Evolutionary conservation across 805 yeast species (phyloP).

Genomic region (Clavispora asparagi): DNA sequence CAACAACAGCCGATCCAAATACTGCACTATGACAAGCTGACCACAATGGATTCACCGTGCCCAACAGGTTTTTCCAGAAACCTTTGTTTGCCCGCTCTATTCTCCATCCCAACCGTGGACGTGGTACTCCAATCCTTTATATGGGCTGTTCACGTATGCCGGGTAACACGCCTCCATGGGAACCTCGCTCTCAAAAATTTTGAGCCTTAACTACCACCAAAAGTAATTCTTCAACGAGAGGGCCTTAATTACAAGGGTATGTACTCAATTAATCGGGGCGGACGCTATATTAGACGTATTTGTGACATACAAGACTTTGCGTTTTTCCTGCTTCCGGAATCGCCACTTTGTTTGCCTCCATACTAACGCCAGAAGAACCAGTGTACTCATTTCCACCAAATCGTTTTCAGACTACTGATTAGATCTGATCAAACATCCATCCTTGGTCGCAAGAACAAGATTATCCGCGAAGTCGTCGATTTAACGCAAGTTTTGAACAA

Average conservation of each 20-base stretch:
- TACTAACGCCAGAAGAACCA: not conserved
- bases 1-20: no score
- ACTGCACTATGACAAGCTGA: no score
- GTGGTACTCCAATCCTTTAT: not conserved
- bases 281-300: not conserved
- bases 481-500: not conserved
- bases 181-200: slow-evolving; percentile 3
- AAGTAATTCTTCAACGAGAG: not conserved
- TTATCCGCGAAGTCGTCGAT: slow-evolving; percentile 1
- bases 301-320: not conserved
- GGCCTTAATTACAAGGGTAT: not conserved
- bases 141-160: not conserved
- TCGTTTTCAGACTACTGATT: slow-evolving; percentile 33
- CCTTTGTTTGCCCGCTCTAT: no score
- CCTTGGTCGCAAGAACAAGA: not conserved
- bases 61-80: no score
- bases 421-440: slow-evolving; percentile 21
- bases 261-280: not conserved
- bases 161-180: slow-evolving; percentile 2
- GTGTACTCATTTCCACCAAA: not conserved
- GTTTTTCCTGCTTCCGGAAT: not conserved
- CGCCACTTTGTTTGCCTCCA: not conserved
- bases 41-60: no score
- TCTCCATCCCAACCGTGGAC: not conserved
- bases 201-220: not conserved